Conservation (phyloP, 805 yeast species). For the Hyphopichia homilentoma region DNA sequence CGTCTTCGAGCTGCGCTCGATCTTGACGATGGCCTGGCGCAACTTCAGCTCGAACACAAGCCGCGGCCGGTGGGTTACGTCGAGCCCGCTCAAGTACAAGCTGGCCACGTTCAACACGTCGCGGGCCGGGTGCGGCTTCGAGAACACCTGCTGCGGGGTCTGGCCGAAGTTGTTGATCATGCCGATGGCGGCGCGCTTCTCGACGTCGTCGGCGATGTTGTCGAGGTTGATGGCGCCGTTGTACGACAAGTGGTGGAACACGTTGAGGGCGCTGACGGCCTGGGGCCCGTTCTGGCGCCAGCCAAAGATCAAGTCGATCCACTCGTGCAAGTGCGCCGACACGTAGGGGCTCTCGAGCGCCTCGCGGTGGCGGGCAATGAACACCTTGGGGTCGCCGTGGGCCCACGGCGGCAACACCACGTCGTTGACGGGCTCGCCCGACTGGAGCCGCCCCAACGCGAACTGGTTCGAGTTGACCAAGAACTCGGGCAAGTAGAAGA, state of each 20-base stretch:
- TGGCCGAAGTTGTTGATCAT: slow-evolving; percentile 91
- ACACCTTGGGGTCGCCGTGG: slow-evolving; percentile 66
- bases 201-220: slow-evolving; percentile 65
- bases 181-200: slow-evolving; percentile 73
- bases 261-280: slow-evolving; percentile 66
- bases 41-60: slow-evolving; percentile 42
- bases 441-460: slow-evolving; percentile 69
- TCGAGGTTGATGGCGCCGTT: slow-evolving; percentile 81
- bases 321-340: slow-evolving; percentile 66
- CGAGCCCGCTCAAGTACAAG: slow-evolving; percentile 28
- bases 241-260: slow-evolving; percentile 80
- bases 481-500: slow-evolving; percentile 79
- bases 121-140: slow-evolving; percentile 59
- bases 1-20: slow-evolving; percentile 41
- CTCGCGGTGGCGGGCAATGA: slow-evolving; percentile 71
- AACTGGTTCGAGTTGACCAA: slow-evolving; percentile 60
- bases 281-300: slow-evolving; percentile 69
- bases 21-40: slow-evolving; percentile 35
- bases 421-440: slow-evolving; percentile 53
- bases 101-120: slow-evolving; percentile 36
- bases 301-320: slow-evolving; percentile 89
- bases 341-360: slow-evolving; percentile 84
- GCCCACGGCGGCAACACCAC: slow-evolving; percentile 86
- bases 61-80: slow-evolving; percentile 31
- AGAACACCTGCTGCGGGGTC: slow-evolving; percentile 74